Base-by-base conservation (phyloP, 1,284 basidiomycete genomes). In the Cutaneotrichosporon sp. region DNA sequence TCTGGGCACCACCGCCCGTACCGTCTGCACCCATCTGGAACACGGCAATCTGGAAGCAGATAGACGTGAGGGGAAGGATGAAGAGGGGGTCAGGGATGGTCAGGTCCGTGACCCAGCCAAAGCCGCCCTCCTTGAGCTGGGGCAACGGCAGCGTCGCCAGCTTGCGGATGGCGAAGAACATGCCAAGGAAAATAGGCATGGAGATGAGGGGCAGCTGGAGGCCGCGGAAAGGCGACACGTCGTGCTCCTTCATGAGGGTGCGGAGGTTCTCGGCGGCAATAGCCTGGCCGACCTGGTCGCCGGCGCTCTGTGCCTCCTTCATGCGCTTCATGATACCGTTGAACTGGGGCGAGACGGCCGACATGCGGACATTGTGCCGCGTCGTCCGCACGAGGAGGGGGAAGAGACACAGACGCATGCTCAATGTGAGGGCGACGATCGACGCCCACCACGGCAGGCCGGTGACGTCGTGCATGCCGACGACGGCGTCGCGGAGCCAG, bases 391-490 rank as follows among this genome's bases (percentile, higher is more conserved):
- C 75, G 26, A 83, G 77, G 63, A 90, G 77, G 2, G 89, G 90
- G 50, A 92, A 74, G 42, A 92, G 78, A 33, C 81, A 60, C 5
- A 83, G 54, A 35, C 89, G 86, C 74, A 89, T 84, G 61, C 83
- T 70, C 12, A 88, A 62, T 18, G 87, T 85, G 43, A 86, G 83
- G 7, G 79, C 76, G 33, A 90, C 77, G 72, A 97, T 90, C 30
- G 84, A 86, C 72, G 82, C 84, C 79, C 90, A 89, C 89, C 90
- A 92, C 2, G 89, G 87, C 52, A 92, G 69, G 30, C 84, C 86
- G 0, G 85, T 85, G 39, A 80, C 75, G 51, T 87, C 83, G 61
- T 91, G 84, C 45, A 91, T 73, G 38, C 83, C 67, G 65, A 94
- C 89, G 54, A 92, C 78, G 9, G 78, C 66, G 64, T 79, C 78